These are phyloP conservation scores for Musa beccarii DNA, from an alignment of 176 grass and related monocot genomes.

Conservation along the genomic window DNA sequence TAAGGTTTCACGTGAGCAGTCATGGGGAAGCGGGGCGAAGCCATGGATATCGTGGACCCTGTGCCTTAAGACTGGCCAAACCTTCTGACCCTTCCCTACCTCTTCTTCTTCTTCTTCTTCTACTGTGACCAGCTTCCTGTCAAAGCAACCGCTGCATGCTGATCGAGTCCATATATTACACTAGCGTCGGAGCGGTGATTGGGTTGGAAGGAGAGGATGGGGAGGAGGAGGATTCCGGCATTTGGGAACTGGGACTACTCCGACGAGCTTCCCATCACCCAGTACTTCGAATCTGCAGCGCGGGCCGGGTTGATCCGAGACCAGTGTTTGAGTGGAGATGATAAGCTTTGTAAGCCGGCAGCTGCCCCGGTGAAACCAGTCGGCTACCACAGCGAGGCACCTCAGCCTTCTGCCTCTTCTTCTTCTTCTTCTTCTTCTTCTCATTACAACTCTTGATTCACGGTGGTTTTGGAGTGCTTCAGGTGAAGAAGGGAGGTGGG, in stretches of 20 bases:
- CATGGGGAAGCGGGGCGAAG: too few species aligned
- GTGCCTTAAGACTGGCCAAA: too few species aligned
- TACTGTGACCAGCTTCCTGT: too few species aligned
- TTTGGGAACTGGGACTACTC: slow-evolving; percentile 4
- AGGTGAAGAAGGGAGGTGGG: neutral
- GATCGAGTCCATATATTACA: neutral
- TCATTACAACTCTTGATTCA: too few species aligned
- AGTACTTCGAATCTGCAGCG: neutral
- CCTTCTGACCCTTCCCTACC: neutral
- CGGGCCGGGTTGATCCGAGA: neutral
- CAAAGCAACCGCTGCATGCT: neutral
- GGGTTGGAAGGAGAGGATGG: neutral
- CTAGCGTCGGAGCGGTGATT: too few species aligned
- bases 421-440: too few species aligned
- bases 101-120: too few species aligned
- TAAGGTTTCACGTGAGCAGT: too few species aligned
- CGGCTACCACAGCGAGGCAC: neutral
- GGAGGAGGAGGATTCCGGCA: neutral
- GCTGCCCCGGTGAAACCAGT: neutral
- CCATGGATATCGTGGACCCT: too few species aligned
- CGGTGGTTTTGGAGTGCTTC: neutral
- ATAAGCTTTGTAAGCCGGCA: neutral
- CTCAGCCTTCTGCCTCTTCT: too few species aligned
- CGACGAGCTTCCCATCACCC: slow-evolving; percentile 5
- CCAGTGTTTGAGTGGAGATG: neutral